These are phyloP conservation scores for Phyllosticta ampelicida DNA, from an alignment of 2,329 filamentous ascomycete genomes.

Conservation along the genomic window DNA sequence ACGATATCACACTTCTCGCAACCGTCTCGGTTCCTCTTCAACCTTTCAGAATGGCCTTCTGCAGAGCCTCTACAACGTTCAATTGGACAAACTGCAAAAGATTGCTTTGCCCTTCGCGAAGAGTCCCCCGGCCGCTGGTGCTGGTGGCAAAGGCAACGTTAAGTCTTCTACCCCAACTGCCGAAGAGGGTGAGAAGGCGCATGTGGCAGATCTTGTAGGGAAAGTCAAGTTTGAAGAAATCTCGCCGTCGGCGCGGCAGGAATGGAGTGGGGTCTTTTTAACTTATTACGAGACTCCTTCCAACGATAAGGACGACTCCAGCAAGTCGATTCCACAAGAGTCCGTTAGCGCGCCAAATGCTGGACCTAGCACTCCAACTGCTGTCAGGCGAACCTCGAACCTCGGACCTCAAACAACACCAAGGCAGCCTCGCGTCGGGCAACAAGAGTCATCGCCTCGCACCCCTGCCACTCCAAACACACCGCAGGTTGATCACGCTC, in stretches of 20 bases:
- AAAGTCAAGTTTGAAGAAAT: slow-evolving; percentile 50
- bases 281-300: slow-evolving; percentile 57
- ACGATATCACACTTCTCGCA: slow-evolving; percentile 81
- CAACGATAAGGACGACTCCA: slow-evolving; percentile 17
- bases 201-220: slow-evolving; percentile 58
- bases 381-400: slow-evolving; percentile 54
- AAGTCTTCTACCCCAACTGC: slow-evolving; percentile 40
- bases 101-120: slow-evolving; percentile 75
- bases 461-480: slow-evolving; percentile 33
- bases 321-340: slow-evolving; percentile 17
- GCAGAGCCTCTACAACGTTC: slow-evolving; percentile 68
- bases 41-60: slow-evolving; percentile 63
- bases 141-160: slow-evolving; percentile 64
- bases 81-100: slow-evolving; percentile 69
- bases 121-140: slow-evolving; percentile 38
- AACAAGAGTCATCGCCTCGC: slow-evolving; percentile 39
- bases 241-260: slow-evolving; percentile 48
- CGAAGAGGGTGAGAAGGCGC: slow-evolving; percentile 27
- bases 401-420: slow-evolving; percentile 41
- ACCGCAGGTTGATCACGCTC: slow-evolving; percentile 14
- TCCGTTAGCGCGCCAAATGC: slow-evolving; percentile 23
- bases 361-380: slow-evolving; percentile 61
- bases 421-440: slow-evolving; percentile 35
- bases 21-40: slow-evolving; percentile 51
- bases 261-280: slow-evolving; percentile 71